Base-by-base conservation (phyloP, 345 rosid genomes). In the Carallia brachiata region DNA sequence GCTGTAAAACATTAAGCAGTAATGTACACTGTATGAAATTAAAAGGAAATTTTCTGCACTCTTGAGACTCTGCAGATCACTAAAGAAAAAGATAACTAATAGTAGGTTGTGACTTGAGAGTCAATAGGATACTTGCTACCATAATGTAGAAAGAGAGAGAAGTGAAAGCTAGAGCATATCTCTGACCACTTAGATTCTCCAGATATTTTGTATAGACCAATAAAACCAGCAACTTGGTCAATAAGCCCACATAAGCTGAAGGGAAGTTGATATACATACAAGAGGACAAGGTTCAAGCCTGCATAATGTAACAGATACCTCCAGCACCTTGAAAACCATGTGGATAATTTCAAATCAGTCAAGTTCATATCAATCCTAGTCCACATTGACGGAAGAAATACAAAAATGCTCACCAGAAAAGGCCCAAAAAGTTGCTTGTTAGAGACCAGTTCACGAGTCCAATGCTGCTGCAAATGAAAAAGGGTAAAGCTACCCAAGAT, bases 401-500 rank as follows among this genome's bases (percentile, higher is more conserved):
- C 31, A 7, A 71, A 73, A 40, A 60, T 60, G 54, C 81, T 74
- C 70, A 86, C 89, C 80, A 56, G 76, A 79, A 83, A 62, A 86
- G 81, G 18, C 89, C 87, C 16, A 81, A 72, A 69, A 86, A 83
- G 52, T 82, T 83, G 79, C 84, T 83, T 64, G 84, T 86, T 61
- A 82, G 72, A 52, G 87, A 86, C 89, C 89, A 86, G 53, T 80
- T 79, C 17, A 86, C 72, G 0, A 86, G 86, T 17, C 89, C 89
- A 56, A 78, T 61, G 65, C 85, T 54, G 70, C 85, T 83, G 65
- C 84, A 82, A 39, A 86, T 70, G 68, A 86, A 83, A 76, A 81
- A 86, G 36, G 89, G 89, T 61, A 86, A 73, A 68, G 89, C 83
- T 67, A 71, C 73, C 89, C 89, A 86, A 52, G 89, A 86, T 31